Evolutionary conservation across 352 stramenopile species (phyloP), one percentile per base, ranked within the genome.

Genomic region (Globisporangium mamillatum): DNA sequence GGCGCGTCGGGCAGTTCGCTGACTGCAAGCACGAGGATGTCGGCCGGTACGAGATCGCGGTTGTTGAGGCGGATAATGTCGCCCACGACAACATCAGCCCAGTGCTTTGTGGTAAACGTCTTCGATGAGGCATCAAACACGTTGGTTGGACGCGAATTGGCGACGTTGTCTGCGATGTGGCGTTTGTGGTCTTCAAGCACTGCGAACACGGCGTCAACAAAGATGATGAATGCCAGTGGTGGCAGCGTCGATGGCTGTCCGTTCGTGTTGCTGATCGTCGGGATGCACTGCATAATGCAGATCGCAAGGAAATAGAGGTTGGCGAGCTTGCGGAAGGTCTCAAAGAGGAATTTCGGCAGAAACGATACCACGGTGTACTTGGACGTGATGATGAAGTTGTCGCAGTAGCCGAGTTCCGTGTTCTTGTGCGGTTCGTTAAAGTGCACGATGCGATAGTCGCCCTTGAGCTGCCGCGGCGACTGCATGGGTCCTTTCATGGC

Each of bases 231-330:
- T 25, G 91, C 64, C 24, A 98, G 79, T 24, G 94, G 89, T 1
- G 88, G 80, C n/a, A 97, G 71, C 27, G 92, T 97, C 2, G 92
- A 93, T 8, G 93, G 91, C 38, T 93, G 81, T 12, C 88, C 86
- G 41, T 81, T 81, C 9, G 93, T 98, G 76, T 98, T 98, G 64
- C 87, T 97, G 77, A 98, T 97, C 36, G 82, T 64, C 25, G 88
- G 88, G 68, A 98, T 93, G 48, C 81, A 91, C 58, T 97, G 89
- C 60, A 95, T 73, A 32, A 90, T 91, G 32, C 88, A 95, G 67
- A 98, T 92, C 60, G 95, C 50, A 22, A 98, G 78, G 71, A 98
- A 98, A 77, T 98, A 98, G 53, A 97, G 72, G 48, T 98, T 98
- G 34, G 93, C 93, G 46, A 97, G 80, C 72, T 97, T 97, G 27